These are phyloP conservation scores for Melampsora larici-populina DNA, from an alignment of 1,284 basidiomycete genomes.

Conservation along the genomic window DNA sequence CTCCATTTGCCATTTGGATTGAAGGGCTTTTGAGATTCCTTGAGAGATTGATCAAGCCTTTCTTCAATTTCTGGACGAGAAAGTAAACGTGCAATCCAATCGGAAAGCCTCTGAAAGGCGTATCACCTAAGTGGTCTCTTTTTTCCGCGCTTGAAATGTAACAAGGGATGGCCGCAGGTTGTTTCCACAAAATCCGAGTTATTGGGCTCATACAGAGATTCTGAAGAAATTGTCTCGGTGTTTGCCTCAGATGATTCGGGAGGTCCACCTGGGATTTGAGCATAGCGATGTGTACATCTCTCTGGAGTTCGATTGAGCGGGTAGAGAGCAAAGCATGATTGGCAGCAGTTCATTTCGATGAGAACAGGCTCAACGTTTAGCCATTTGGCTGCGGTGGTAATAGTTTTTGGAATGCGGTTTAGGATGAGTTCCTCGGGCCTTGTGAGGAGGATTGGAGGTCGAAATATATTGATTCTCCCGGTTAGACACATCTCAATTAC, in stretches of 20 bases:
- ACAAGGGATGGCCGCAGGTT: too few relatives aligned
- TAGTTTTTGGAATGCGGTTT: not conserved
- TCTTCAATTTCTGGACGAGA: too few relatives aligned
- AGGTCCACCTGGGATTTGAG: too few relatives aligned
- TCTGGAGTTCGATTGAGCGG: not conserved
- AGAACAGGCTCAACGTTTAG: conserved; percentile 19
- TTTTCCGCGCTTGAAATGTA: not conserved
- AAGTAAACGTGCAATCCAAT: conserved; percentile 13
- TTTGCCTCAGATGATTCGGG: too few relatives aligned
- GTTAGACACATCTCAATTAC: too few relatives aligned
- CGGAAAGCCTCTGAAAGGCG: conserved; percentile 8
- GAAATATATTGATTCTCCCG: too few relatives aligned
- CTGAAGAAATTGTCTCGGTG: too few relatives aligned
- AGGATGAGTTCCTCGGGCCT: not conserved
- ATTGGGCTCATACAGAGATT: too few relatives aligned
- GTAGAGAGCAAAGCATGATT: conserved; percentile 29
- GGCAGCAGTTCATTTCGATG: conserved; percentile 16
- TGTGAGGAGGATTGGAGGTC: too few relatives aligned
- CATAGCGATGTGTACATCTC: not conserved
- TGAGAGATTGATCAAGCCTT: too few relatives aligned
- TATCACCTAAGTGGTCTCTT: not conserved
- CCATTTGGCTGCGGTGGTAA: too few relatives aligned
- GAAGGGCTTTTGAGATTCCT: not conserved
- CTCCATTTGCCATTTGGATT: conserved; percentile 5
- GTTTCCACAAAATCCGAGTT: too few relatives aligned